Evolutionary conservation across 2,329 filamentous ascomycete genomes (phyloP), one percentile per base, ranked within the genome.

Genomic region (Delphinella strobiligena): DNA sequence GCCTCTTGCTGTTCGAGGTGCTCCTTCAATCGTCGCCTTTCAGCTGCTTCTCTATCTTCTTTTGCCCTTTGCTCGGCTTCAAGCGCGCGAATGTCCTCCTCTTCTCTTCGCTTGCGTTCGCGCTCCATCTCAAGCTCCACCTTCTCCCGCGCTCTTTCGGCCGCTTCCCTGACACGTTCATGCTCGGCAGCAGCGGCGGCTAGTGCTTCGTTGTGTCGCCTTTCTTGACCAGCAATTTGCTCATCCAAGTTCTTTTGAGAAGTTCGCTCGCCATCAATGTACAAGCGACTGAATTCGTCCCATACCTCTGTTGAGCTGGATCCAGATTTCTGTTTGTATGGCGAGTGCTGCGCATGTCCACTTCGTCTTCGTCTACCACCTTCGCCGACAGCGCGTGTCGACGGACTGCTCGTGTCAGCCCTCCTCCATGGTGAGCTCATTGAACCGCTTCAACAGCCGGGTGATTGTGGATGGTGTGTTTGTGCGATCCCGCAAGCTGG

Each of bases 111-210:
- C 19, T 51, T 45, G 10, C 53, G 48, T 42, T 58, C 51, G 18
- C 54, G 51, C 44, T 63, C 55, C 30, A 62, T 51, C 54, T 69
- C 60, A 5, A 67, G 47, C 15, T 62, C 54, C 42, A 73, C 59
- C n/a, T 64, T 61, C 31, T 70, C 60, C n/a, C 73, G 50, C 14
- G 67, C 69, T 15, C 67, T 62, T 50, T 74, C 67, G 3, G 74
- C 74, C 36, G 68, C 65, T 38, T 66, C 60, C 34, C 68, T 69
- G 9, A 89, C 71, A 19, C 73, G 69, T 29, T 82, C 73, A 55
- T 87, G 82, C 51, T 80, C 73, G 11, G 68, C 67, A 36, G 75
- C 74, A 3, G 80, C 80, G 34, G 72, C 71, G 34, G 72, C 73
- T 12, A 89, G 69, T 11, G 80, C 80, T 49, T 77, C 72, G 42